Percentiles rank a stretch among this genome's conserved stretches.
Evolutionary conservation across 495 filamentous ascomycete genomes (phyloP).

Genomic region (Trichodelitschia bisporula): DNA sequence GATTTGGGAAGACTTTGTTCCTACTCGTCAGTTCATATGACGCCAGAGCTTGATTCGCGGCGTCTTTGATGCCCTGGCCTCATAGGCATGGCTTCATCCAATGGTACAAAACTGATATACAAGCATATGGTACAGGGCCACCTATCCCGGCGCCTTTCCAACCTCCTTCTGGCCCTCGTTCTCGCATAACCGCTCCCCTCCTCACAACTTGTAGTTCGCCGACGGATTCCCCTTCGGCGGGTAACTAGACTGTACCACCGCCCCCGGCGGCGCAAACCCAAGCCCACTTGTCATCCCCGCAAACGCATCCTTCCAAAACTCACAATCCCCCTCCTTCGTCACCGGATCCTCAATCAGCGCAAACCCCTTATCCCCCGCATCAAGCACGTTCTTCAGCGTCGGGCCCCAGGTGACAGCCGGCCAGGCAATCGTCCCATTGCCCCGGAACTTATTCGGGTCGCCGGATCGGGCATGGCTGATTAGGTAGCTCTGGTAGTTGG

Average conservation of each 20-base stretch:
- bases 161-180: too few relatives aligned
- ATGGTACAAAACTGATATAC: too few relatives aligned
- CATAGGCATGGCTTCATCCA: too few relatives aligned
- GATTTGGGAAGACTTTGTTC: too few relatives aligned
- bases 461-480: background rate
- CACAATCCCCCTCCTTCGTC: background rate
- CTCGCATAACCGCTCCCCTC: background rate
- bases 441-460: background rate
- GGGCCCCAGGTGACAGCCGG: background rate
- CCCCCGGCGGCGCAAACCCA: background rate
- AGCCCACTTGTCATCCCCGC: background rate
- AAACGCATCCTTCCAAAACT: background rate
- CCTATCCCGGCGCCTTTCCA: too few relatives aligned
- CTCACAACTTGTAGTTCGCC: background rate
- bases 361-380: background rate
- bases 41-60: too few relatives aligned
- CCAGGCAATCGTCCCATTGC: background rate
- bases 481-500: background rate
- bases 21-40: too few relatives aligned
- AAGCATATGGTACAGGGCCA: too few relatives aligned
- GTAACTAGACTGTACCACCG: background rate
- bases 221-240: background rate
- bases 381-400: background rate
- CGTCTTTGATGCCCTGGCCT: too few relatives aligned
- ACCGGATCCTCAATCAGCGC: background rate